Evolutionary conservation across 371 early-diverging fungal genomes (phyloP).

Genomic region (Lichtheimia ornata): DNA sequence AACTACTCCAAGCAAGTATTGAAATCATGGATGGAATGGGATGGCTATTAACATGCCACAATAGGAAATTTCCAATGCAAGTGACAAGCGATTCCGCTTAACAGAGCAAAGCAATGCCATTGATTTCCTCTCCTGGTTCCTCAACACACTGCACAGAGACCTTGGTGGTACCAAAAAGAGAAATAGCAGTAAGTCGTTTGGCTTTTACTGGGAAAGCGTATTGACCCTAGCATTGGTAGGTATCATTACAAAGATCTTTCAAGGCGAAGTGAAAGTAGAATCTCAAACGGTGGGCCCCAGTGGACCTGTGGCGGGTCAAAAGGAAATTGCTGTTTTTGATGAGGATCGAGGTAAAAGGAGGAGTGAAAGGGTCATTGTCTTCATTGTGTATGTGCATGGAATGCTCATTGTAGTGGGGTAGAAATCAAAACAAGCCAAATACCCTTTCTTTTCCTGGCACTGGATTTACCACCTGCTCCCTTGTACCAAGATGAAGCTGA

Average conservation of each 20-base stretch:
- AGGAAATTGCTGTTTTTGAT: constrained; percentile 37
- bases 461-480: constrained; percentile 94
- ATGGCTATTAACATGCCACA: neutral
- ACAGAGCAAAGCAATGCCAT: constrained; percentile 87
- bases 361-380: too few species aligned
- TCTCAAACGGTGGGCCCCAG: constrained; percentile 56
- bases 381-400: too few species aligned
- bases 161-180: constrained; percentile 79
- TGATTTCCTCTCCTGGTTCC: constrained; percentile 92
- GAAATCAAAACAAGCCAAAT: constrained; percentile 50
- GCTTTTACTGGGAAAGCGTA: neutral
- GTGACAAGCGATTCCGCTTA: constrained; percentile 79
- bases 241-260: constrained; percentile 81
- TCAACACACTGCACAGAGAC: constrained; percentile 88
- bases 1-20: constrained; percentile 76
- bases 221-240: constrained; percentile 29
- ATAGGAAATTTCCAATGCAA: constrained; percentile 84
- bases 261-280: constrained; percentile 80
- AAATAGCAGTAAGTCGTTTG: constrained; percentile 60
- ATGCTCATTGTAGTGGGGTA: constrained; percentile 12
- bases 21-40: neutral
- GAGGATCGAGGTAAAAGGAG: constrained; percentile 34
- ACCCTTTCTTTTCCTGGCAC: constrained; percentile 85
- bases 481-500: constrained; percentile 90
- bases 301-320: constrained; percentile 13